phyloP scores from a whole-genome alignment of 1,139 yeast species.

The Yamadazyma triangularis region DNA sequence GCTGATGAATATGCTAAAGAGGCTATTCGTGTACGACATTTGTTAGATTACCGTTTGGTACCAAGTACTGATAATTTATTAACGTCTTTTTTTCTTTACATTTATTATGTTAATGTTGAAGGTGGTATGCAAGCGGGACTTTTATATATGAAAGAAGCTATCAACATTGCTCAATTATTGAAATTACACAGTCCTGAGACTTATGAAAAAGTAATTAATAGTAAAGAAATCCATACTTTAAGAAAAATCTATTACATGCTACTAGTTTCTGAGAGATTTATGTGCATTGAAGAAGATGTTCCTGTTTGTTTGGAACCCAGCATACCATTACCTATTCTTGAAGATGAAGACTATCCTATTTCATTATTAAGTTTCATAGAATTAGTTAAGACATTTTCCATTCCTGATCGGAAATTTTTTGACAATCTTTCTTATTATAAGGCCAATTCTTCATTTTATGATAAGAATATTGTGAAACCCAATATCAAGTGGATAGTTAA shows the following conservation, averaged over 20 bases:
- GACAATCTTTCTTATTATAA: slow-evolving; percentile 17
- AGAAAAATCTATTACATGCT: slow-evolving; percentile 29
- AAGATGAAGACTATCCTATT: slow-evolving; percentile 28
- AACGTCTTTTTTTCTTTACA: slow-evolving; percentile 32
- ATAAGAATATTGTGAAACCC: slow-evolving; percentile 4
- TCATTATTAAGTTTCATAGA: slow-evolving; percentile 24
- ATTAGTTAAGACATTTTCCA: slow-evolving; percentile 20
- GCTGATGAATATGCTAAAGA: slow-evolving; percentile 19
- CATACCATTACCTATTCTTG: slow-evolving; percentile 25
- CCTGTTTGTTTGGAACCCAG: slow-evolving; percentile 29
- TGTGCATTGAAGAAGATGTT: slow-evolving; percentile 31
- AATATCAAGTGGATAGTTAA: slow-evolving; percentile 19
- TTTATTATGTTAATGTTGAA: slow-evolving; percentile 25
- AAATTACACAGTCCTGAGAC: slow-evolving; percentile 24
- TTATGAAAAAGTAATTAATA: slow-evolving; percentile 16
- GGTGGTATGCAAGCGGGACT: slow-evolving; percentile 24
- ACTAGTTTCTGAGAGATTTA: slow-evolving; percentile 31
- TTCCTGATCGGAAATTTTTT: slow-evolving; percentile 27
- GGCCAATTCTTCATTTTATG: slow-evolving; percentile 2
- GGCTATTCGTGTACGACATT: slow-evolving; percentile 21
- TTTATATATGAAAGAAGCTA: slow-evolving; percentile 32
- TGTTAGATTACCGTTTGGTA: slow-evolving; percentile 18
- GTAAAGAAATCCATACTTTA: slow-evolving; percentile 26
- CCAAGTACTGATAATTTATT: slow-evolving; percentile 26
- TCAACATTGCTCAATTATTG: slow-evolving; percentile 30